Conservation (phyloP, 2,329 filamentous ascomycete species). For the Amesomyces nigricolor region DNA sequence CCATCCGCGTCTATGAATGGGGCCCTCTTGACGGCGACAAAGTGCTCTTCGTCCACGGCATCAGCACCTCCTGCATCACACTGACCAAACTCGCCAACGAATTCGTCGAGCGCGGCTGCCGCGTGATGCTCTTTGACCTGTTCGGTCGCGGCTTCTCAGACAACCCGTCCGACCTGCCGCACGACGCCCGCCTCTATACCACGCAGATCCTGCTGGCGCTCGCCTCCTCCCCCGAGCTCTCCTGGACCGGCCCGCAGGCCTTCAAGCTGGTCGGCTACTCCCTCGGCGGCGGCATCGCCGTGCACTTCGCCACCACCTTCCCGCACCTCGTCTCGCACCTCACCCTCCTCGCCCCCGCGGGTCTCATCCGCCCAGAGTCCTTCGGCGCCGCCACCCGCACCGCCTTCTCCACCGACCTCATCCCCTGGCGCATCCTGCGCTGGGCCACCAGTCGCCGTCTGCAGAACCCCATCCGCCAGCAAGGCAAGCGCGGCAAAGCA, state of each 20-base stretch:
- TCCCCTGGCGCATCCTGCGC: slow-evolving; percentile 49
- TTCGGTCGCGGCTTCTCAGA: slow-evolving; percentile 65
- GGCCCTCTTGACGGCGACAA: slow-evolving; percentile 68
- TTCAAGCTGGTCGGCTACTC: slow-evolving; percentile 75
- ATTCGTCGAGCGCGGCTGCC: slow-evolving; percentile 59
- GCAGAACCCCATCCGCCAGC: slow-evolving; percentile 44
- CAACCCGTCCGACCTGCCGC: slow-evolving; percentile 58
- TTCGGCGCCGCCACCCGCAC: slow-evolving; percentile 46
- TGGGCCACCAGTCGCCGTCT: slow-evolving; percentile 44
- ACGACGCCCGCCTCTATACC: slow-evolving; percentile 68
- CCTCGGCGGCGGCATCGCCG: slow-evolving; percentile 72
- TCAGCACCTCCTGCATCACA: slow-evolving; percentile 74
- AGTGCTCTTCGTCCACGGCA: slow-evolving; percentile 75
- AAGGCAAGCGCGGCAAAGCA: slow-evolving; percentile 26
- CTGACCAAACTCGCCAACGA: slow-evolving; percentile 61
- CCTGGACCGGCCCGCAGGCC: slow-evolving; percentile 53
- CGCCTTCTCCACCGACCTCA: slow-evolving; percentile 49
- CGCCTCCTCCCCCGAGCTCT: slow-evolving; percentile 57
- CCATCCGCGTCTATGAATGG: slow-evolving; percentile 75
- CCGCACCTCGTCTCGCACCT: slow-evolving; percentile 63
- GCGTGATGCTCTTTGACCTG: slow-evolving; percentile 75
- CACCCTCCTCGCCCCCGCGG: slow-evolving; percentile 72
- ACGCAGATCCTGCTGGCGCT: slow-evolving; percentile 67
- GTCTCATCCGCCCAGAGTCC: slow-evolving; percentile 57
- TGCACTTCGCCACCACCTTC: slow-evolving; percentile 68